Evolutionary conservation across 208 protist species (phyloP).

Genomic region (Naegleria gruberi): DNA sequence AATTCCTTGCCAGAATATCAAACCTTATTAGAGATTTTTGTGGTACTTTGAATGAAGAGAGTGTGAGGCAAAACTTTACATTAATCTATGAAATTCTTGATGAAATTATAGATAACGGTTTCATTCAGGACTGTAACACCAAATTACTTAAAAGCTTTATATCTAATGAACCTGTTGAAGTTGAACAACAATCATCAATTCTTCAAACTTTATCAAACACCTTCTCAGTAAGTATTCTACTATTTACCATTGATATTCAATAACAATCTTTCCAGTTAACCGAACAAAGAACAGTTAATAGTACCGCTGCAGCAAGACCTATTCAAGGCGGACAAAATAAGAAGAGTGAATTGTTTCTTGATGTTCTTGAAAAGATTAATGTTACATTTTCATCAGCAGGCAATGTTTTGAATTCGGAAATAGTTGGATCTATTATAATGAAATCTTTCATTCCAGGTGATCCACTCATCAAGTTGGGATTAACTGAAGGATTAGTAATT

Average conservation of each 20-base stretch:
- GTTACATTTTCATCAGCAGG: conserved; percentile 58
- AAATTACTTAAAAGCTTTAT: conserved; percentile 67
- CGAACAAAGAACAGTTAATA: not conserved
- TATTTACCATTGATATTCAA: not conserved
- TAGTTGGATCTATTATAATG: conserved; percentile 75
- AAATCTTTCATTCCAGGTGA: conserved; percentile 75
- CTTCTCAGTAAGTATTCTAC: conserved; percentile 13
- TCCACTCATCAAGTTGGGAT: conserved; percentile 59
- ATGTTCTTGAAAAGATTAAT: conserved; percentile 68
- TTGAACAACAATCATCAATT: conserved; percentile 15
- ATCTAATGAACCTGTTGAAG: conserved; percentile 53
- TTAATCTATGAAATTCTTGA: conserved; percentile 82
- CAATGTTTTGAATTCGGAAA: conserved; percentile 50
- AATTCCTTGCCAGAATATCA: conserved; percentile 57
- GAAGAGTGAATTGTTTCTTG: conserved; percentile 77
- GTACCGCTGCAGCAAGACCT: conserved; percentile 40
- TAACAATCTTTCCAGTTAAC: not conserved
- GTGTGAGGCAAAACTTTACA: conserved; percentile 69
- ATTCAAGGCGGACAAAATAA: conserved; percentile 40
- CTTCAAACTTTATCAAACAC: conserved; percentile 32
- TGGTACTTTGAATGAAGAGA: conserved; percentile 69
- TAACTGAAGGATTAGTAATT: conserved; percentile 71
- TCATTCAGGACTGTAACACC: conserved; percentile 60
- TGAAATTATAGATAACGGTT: conserved; percentile 72
- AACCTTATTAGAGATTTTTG: conserved; percentile 71